Evolutionary conservation across 1,284 basidiomycete species (phyloP).

Genomic region (Cutaneotrichosporon spelunceum): DNA sequence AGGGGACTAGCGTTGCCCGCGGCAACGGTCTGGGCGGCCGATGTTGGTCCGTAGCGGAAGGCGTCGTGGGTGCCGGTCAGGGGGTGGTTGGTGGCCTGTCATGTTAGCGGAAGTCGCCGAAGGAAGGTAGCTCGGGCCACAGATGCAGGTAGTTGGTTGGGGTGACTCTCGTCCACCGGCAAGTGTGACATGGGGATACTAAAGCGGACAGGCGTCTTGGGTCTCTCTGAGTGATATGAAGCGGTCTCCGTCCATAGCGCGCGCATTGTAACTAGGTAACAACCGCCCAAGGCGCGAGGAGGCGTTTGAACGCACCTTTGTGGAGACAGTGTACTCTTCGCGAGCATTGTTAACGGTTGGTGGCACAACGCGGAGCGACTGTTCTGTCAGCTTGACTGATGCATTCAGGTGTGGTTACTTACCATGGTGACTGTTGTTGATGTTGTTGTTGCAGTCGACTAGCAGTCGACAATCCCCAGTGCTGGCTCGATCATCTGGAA

Average conservation of each 20-base stretch:
- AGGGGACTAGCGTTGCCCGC: slow-evolving; percentile 38
- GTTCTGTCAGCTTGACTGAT: neutral
- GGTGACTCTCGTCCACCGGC: neutral
- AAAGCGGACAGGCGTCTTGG: neutral
- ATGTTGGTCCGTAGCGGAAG: slow-evolving; percentile 44
- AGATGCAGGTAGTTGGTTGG: neutral
- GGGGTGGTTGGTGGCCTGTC: slow-evolving; percentile 45
- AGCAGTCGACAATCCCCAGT: neutral
- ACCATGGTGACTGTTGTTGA: slow-evolving; percentile 27
- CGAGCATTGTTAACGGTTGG: slow-evolving; percentile 37
- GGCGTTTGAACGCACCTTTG: slow-evolving; percentile 31
- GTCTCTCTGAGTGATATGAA: neutral
- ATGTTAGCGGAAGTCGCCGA: neutral
- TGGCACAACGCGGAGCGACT: slow-evolving; percentile 46
- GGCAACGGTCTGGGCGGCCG: slow-evolving; percentile 39
- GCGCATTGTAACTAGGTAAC: neutral
- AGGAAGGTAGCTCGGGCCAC: neutral
- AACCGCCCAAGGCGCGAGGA: neutral
- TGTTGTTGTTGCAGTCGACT: slow-evolving; percentile 8
- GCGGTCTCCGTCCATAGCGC: neutral
- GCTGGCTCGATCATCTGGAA: neutral
- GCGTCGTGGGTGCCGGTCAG: slow-evolving; percentile 46
- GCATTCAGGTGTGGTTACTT: neutral
- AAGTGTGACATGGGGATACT: neutral
- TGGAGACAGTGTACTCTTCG: slow-evolving; percentile 42